A percentile compares a stretch with the other conserved stretches of the same genome.
Conservation (phyloP, 345 rosid species). For the Eucalyptus victrix region DNA sequence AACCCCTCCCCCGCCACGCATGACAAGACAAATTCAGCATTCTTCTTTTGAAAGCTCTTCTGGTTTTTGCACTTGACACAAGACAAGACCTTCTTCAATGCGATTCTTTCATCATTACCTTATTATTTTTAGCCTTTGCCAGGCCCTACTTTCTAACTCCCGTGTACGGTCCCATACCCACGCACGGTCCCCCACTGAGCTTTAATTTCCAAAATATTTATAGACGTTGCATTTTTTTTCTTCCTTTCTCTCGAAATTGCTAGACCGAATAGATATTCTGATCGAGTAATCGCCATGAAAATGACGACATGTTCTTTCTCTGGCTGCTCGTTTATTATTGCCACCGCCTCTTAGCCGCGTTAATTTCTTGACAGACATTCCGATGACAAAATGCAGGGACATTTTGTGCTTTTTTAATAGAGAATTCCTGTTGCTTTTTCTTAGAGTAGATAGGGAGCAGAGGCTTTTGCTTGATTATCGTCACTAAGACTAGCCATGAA, state of each 20-base stretch:
- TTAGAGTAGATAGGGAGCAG: background rate
- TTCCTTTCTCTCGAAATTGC: background rate
- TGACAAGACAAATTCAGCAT: background rate
- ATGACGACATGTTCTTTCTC: background rate
- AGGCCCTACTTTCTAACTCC: background rate
- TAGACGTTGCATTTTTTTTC: background rate
- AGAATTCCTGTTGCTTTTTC: background rate
- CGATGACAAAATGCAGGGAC: background rate
- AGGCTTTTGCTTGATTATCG: background rate
- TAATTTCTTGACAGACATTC: background rate
- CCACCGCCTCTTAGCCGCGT: background rate
- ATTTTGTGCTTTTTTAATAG: background rate
- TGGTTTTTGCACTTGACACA: background rate
- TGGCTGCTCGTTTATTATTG: background rate
- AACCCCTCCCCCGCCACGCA: background rate
- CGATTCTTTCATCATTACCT: constrained; percentile 36
- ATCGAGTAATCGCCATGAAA: background rate
- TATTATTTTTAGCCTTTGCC: constrained; percentile 27
- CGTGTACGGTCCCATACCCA: background rate
- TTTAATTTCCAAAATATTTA: background rate
- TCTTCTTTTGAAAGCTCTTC: background rate
- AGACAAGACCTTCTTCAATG: constrained; percentile 1
- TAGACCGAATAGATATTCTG: background rate
- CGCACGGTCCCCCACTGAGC: background rate
- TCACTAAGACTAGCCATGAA: background rate